Evolutionary conservation across 768 basidiomycete genomes (phyloP).

Genomic region (Omphalotus guepiniiformis): DNA sequence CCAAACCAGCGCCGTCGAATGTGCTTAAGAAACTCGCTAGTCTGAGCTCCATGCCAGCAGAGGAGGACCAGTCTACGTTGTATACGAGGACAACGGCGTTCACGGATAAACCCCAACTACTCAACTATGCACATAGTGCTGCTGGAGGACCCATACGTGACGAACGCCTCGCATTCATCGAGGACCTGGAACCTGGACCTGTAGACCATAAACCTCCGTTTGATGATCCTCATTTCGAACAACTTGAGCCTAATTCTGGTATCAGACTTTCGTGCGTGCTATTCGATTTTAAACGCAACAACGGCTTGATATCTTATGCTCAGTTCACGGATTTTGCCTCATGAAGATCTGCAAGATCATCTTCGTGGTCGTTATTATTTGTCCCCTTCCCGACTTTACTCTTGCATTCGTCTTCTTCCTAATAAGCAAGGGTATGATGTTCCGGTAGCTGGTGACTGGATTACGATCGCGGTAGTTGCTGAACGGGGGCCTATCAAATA

Average conservation of each 20-base stretch:
- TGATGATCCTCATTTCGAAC: constrained; percentile 75
- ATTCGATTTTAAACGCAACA: too few relatives aligned
- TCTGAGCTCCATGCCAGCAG: constrained; percentile 22
- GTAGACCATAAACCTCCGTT: constrained; percentile 63
- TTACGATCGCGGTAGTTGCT: constrained; percentile 93
- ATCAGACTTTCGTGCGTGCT: constrained; percentile 73
- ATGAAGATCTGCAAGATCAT: constrained; percentile 78
- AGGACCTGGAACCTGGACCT: constrained; percentile 77
- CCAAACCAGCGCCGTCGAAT: constrained; percentile 45
- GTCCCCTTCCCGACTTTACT: constrained; percentile 86
- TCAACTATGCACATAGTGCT: constrained; percentile 6
- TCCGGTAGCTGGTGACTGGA: constrained; percentile 90
- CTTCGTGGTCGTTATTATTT: constrained; percentile 82
- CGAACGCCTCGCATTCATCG: constrained; percentile 64
- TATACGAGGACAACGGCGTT: constrained; percentile 29
- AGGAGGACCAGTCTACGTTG: constrained; percentile 13
- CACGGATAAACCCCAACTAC: constrained; percentile 27
- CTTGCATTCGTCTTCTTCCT: constrained; percentile 69
- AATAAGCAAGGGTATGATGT: constrained; percentile 87
- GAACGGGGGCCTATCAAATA: constrained; percentile 79
- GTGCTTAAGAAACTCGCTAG: constrained; percentile 48
- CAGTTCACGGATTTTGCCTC: constrained; percentile 69
- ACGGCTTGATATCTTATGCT: too few relatives aligned
- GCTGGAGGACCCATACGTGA: constrained; percentile 37
- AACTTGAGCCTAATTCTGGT: constrained; percentile 86